These are phyloP conservation scores for Geotrichum citri-aurantii DNA, from an alignment of 1,139 yeast genomes.

Conservation along the genomic window DNA sequence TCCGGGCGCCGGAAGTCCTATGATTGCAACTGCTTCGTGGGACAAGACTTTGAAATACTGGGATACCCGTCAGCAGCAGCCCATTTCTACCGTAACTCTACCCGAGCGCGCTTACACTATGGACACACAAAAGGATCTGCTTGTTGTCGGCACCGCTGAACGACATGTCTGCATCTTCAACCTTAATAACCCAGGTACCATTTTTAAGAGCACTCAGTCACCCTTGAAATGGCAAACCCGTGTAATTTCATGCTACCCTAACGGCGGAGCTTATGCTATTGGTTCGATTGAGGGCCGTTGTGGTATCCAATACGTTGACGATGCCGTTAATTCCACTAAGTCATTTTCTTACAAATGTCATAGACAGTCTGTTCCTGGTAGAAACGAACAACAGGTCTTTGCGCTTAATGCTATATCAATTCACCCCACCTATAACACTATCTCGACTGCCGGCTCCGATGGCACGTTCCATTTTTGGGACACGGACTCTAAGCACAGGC, in stretches of 20 bases:
- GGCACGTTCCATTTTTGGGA: constrained; percentile 97
- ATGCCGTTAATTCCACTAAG: constrained; percentile 53
- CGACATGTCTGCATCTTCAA: constrained; percentile 74
- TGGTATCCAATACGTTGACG: constrained; percentile 92
- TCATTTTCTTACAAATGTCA: constrained; percentile 96
- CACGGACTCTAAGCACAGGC: constrained; percentile 82
- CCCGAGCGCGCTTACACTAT: constrained; percentile 90
- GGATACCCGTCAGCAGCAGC: constrained; percentile 86
- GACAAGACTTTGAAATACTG: constrained; percentile 91
- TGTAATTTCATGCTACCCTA: constrained; percentile 73
- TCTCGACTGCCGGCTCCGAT: constrained; percentile 92
- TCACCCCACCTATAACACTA: constrained; percentile 88
- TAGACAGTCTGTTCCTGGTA: constrained; percentile 43
- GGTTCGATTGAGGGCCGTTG: constrained; percentile 96
- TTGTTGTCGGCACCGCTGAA: constrained; percentile 92
- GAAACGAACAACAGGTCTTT: constrained; percentile 54
- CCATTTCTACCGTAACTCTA: constrained; percentile 71
- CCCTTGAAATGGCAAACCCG: constrained; percentile 92
- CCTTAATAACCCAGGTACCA: constrained; percentile 69
- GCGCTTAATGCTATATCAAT: constrained; percentile 76
- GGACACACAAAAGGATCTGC: constrained; percentile 74
- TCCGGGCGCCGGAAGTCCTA: constrained; percentile 65
- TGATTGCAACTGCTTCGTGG: constrained; percentile 93
- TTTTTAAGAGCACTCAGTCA: constrained; percentile 68
- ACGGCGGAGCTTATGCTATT: constrained; percentile 86